A percentile compares a stretch with the other conserved stretches of the same genome.
phyloP scores from a whole-genome alignment of 2,329 filamentous ascomycete genomes.

The Polytolypa hystricis region DNA sequence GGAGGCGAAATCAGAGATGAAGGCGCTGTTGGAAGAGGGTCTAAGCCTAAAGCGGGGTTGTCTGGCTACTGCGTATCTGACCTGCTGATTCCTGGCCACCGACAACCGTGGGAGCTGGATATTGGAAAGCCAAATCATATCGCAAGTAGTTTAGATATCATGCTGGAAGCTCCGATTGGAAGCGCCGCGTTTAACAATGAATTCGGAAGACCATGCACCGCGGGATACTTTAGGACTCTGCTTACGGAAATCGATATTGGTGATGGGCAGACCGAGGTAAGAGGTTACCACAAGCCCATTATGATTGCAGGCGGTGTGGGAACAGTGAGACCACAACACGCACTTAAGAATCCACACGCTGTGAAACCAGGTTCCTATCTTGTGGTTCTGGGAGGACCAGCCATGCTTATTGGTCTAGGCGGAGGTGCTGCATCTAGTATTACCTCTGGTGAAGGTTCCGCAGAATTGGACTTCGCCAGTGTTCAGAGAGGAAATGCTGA shows the following conservation, averaged over 20 bases:
- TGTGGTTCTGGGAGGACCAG: conserved; percentile 86
- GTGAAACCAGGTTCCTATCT: conserved; percentile 83
- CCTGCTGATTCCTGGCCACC: conserved; percentile 72
- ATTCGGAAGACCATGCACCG: conserved; percentile 80
- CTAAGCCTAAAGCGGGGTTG: conserved; percentile 83
- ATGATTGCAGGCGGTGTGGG: conserved; percentile 96
- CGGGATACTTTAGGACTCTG: conserved; percentile 85
- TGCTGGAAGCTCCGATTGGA: conserved; percentile 93
- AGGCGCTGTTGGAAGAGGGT: conserved; percentile 85
- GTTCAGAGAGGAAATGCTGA: conserved; percentile 96
- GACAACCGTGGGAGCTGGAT: conserved; percentile 81
- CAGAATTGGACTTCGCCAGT: conserved; percentile 91
- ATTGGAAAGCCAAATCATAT: conserved; percentile 85
- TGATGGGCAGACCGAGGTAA: conserved; percentile 55
- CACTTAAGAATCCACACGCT: conserved; percentile 67
- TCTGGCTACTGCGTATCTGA: conserved; percentile 93
- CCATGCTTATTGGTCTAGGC: conserved; percentile 94
- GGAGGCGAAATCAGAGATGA: conserved; percentile 95
- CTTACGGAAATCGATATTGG: conserved; percentile 56
- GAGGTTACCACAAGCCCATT: conserved; percentile 96
- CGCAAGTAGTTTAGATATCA: conserved; percentile 88
- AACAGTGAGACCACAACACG: conserved; percentile 80
- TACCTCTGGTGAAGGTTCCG: conserved; percentile 74
- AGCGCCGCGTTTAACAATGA: conserved; percentile 96
- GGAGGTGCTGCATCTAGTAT: conserved; percentile 91